phyloP scores from a whole-genome alignment of 1,284 basidiomycete genomes.

The Takashimella tepidaria region DNA sequence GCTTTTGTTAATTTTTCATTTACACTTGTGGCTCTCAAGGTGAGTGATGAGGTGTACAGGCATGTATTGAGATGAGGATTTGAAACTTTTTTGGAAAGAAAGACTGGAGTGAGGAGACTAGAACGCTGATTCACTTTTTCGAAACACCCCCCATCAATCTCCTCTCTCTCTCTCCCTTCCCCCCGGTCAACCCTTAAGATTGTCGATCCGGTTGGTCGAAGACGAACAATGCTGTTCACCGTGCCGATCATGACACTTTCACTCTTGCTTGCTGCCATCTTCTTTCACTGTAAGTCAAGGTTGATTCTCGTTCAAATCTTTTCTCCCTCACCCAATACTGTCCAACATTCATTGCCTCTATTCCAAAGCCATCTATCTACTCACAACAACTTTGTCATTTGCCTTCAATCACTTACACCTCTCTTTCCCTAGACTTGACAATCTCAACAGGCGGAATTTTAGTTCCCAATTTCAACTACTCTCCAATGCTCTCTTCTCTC shows the following conservation, averaged over 20 bases:
- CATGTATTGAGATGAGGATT: too few species aligned
- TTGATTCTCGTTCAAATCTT: too few species aligned
- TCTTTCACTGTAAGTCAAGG: constrained; percentile 64
- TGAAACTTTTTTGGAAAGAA: too few species aligned
- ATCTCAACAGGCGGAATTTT: constrained; percentile 61
- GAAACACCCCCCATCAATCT: background rate
- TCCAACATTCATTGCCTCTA: background rate
- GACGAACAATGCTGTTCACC: constrained; percentile 69
- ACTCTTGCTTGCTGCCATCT: constrained; percentile 63
- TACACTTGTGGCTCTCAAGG: constrained; percentile 72
- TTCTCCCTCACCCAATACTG: background rate
- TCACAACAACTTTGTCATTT: background rate
- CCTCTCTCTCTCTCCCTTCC: background rate
- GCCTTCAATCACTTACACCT: background rate
- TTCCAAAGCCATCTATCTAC: too few species aligned
- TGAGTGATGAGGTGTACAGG: too few species aligned
- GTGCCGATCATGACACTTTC: constrained; percentile 72
- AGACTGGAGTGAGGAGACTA: too few species aligned
- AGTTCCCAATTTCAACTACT: constrained; percentile 60
- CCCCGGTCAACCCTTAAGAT: too few species aligned
- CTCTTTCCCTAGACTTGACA: constrained; percentile 56
- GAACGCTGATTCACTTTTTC: too few species aligned
- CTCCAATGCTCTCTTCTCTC: constrained; percentile 60
- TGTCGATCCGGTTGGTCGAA: constrained; percentile 71
- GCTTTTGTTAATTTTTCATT: constrained; percentile 76